Evolutionary conservation across 2,329 filamentous ascomycete genomes (phyloP), one percentile per base, ranked within the genome.

Genomic region (Colletotrichum simmondsii): DNA sequence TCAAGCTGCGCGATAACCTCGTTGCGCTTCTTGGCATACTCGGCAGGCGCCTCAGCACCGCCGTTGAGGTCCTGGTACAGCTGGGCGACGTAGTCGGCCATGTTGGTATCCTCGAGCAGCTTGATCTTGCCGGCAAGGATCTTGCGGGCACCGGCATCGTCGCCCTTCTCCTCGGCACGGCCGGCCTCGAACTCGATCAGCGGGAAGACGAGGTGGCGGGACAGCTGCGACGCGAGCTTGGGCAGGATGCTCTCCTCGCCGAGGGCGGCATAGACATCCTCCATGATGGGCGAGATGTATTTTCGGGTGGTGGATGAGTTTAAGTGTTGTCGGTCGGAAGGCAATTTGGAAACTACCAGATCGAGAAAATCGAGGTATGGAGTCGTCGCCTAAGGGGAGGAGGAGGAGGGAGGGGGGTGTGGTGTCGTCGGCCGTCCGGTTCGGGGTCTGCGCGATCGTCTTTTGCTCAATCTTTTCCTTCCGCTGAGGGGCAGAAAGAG

Each of bases 71-170:
- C 94, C 82, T 94, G 93, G 88, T 97, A 95, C 77, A 99, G 87
- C 80, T 93, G 94, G 80, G 95, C 95, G 67, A 98, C 94, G 83
- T 97, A 99, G 85, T 99, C 97, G 80, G 93, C 97, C 97, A 99
- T 99, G 89, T 98, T 98, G 80, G 97, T 98, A 83, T 95, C 92
- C 87, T 97, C 96, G 78, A 99, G 91, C 72, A 99, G 92, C 85
- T 96, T 93, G 84, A 96, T 98, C 85, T 98, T 98, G 79, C 95
- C 92, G 81, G 93, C 91, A 75, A 93, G 92, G 79, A 97, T 92
- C 83, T 95, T 92, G 79, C 88, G 88, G 68, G 90, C 85, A 84
- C 89, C 85, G 52, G 81, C 84, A 74, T 87, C 86, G 73, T 90
- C 87, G 79, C 89, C 90, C 77, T 91, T 90, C 80, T 95, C 93